Evolutionary conservation across 768 basidiomycete species (phyloP).

Genomic region (Tulasnella sp.): DNA sequence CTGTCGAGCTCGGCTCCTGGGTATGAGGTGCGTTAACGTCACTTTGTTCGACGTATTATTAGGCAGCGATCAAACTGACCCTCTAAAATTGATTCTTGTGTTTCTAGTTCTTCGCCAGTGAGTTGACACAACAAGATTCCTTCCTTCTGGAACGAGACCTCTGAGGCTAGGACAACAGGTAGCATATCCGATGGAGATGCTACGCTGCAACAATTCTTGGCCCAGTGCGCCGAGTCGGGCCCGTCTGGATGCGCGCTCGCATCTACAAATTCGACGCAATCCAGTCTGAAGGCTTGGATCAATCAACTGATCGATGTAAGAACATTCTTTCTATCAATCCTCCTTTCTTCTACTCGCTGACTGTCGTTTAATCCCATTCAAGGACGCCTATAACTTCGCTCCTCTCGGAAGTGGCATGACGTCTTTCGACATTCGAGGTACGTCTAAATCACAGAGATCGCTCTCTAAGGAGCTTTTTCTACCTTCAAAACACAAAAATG

Average conservation of each 20-base stretch:
- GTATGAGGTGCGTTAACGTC: neutral
- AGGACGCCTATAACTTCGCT: neutral
- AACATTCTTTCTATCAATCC: neutral
- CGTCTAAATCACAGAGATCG: neutral
- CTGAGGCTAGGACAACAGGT: neutral
- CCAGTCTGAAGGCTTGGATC: neutral
- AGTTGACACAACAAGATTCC: too few species aligned
- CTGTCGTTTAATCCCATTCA: neutral
- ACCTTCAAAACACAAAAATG: neutral
- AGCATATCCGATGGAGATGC: neutral
- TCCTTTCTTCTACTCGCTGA: neutral
- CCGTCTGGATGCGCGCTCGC: neutral
- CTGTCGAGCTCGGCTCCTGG: neutral
- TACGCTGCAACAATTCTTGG: neutral
- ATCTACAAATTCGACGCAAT: neutral
- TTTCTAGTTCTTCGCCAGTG: neutral
- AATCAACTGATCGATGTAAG: slow-evolving; percentile 1
- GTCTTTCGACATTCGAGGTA: neutral
- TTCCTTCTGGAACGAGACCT: too few species aligned
- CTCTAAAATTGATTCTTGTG: neutral
- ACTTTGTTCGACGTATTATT: neutral
- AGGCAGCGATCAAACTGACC: too few species aligned
- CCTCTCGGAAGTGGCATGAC: neutral
- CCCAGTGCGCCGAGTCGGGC: neutral
- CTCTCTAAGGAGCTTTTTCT: neutral